phyloP scores from a whole-genome alignment of 352 stramenopile species.

The Chrysophaeum taylorii region DNA sequence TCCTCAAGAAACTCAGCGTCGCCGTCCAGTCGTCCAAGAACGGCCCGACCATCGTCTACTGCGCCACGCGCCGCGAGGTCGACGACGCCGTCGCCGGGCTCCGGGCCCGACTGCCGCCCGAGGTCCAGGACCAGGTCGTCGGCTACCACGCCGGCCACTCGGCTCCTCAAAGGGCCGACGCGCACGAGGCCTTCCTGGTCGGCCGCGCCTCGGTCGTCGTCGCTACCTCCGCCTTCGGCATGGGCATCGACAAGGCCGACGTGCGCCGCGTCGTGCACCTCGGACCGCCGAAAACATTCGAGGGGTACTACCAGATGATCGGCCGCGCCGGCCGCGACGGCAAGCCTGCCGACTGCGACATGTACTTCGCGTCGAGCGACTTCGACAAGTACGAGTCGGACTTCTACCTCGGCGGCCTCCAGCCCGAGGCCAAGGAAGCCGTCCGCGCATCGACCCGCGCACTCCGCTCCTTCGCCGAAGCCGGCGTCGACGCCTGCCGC shows the following conservation, averaged over 20 bases:
- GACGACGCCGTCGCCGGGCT: slow-evolving; percentile 36
- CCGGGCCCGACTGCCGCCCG: slow-evolving; percentile 9
- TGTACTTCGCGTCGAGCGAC: slow-evolving; percentile 40
- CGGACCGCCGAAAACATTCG: slow-evolving; percentile 41
- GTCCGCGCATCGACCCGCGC: slow-evolving; percentile 34
- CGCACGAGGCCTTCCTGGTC: slow-evolving; percentile 44
- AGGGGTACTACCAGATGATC: slow-evolving; percentile 77
- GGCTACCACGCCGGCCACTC: slow-evolving; percentile 44
- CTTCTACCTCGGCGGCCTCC: slow-evolving; percentile 43
- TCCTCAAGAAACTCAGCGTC: slow-evolving; percentile 24
- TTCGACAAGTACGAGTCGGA: slow-evolving; percentile 46
- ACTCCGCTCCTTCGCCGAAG: slow-evolving; percentile 37
- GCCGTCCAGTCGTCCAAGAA: too few relatives aligned
- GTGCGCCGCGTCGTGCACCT: slow-evolving; percentile 52
- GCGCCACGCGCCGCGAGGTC: slow-evolving; percentile 37
- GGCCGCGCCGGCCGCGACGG: slow-evolving; percentile 84
- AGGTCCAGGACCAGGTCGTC: slow-evolving; percentile 26
- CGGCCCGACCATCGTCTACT: slow-evolving; percentile 44
- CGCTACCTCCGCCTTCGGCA: slow-evolving; percentile 96
- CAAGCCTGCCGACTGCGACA: slow-evolving; percentile 51
- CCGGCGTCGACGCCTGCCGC: slow-evolving; percentile 46
- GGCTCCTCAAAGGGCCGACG: slow-evolving; percentile 19
- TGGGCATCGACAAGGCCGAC: slow-evolving; percentile 98
- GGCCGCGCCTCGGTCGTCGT: slow-evolving; percentile 47
- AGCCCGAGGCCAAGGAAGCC: slow-evolving; percentile 25